Percentiles rank a stretch among this genome's conserved stretches.
Conservation (phyloP, 805 yeast species). For the Metschnikowia hibisci region DNA sequence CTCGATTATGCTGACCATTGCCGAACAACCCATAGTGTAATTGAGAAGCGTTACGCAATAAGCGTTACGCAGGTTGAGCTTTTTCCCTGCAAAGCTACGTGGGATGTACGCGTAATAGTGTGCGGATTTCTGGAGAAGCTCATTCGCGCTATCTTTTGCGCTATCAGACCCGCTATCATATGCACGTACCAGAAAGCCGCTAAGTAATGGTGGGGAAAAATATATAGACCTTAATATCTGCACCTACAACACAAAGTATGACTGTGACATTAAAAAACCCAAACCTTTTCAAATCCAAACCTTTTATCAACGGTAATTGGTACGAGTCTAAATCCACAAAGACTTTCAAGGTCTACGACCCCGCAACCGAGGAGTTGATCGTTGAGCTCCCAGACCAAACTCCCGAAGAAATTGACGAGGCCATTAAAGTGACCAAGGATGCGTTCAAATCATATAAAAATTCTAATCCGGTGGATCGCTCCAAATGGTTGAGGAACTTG, state of each 20-base stretch:
- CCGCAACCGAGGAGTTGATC: conserved; percentile 37
- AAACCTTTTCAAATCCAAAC: conserved; percentile 28
- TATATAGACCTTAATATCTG: background rate
- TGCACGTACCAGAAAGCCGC: conserved; percentile 3
- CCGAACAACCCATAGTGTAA: too few relatives aligned
- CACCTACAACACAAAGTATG: conserved; percentile 5
- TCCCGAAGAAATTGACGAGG: conserved; percentile 39
- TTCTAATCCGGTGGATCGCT: conserved; percentile 48
- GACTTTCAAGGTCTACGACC: conserved; percentile 37
- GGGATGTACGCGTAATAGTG: background rate
- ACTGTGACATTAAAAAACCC: conserved; percentile 29
- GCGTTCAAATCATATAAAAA: conserved; percentile 46
- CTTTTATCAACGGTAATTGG: conserved; percentile 41
- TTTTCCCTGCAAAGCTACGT: too few relatives aligned
- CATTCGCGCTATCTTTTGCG: conserved; percentile 3
- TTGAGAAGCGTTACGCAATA: too few relatives aligned
- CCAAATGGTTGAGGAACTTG: conserved; percentile 48
- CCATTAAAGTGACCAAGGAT: conserved; percentile 46
- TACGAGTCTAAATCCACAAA: conserved; percentile 32
- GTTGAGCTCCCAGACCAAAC: conserved; percentile 42
- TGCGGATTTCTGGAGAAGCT: background rate
- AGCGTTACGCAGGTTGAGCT: too few relatives aligned
- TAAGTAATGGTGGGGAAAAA: background rate
- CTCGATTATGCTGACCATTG: too few relatives aligned
- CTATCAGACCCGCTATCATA: conserved; percentile 1